These are phyloP conservation scores for Sutorius eximius DNA, from an alignment of 1,284 basidiomycete genomes.

Conservation along the genomic window DNA sequence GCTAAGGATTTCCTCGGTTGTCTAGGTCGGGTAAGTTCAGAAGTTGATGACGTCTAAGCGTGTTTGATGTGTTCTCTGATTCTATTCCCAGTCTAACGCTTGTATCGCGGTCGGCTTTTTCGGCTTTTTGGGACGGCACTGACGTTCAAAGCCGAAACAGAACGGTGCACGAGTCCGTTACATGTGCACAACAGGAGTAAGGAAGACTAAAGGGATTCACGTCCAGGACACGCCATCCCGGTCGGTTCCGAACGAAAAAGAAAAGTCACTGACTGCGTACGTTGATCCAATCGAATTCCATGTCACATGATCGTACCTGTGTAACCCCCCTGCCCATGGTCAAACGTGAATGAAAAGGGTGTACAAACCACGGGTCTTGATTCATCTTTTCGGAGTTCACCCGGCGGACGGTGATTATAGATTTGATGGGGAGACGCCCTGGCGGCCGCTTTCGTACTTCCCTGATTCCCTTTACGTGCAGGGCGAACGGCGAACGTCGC, in stretches of 20 bases:
- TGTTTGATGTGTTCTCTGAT: not conserved
- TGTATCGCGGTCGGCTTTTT: not conserved
- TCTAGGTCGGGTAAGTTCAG: not conserved
- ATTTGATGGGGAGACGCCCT: conserved; percentile 11
- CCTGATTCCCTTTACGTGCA: conserved; percentile 26
- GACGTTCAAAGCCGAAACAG: conserved; percentile 1
- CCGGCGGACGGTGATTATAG: conserved; percentile 8
- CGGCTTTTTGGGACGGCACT: not conserved
- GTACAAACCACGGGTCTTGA: not conserved
- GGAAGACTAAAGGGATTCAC: conserved; percentile 8
- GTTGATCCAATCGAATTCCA: conserved; percentile 16
- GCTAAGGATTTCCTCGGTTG: not conserved
- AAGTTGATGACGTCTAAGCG: not conserved
- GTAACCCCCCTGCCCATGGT: not conserved
- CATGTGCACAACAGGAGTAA: conserved; percentile 1
- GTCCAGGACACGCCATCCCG: not conserved
- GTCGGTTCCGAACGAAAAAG: conserved; percentile 18
- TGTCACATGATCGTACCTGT: conserved; percentile 6
- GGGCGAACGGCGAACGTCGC: conserved; percentile 1
- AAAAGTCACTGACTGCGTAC: conserved; percentile 2
- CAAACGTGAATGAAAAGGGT: conserved; percentile 8
- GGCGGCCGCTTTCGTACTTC: conserved; percentile 11
- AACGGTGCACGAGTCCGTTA: conserved; percentile 10
- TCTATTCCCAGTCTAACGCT: not conserved
- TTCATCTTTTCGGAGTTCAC: conserved; percentile 4